These are phyloP conservation scores for Lipomyces oligophaga DNA, from an alignment of 805 yeast species.

Conservation along the genomic window DNA sequence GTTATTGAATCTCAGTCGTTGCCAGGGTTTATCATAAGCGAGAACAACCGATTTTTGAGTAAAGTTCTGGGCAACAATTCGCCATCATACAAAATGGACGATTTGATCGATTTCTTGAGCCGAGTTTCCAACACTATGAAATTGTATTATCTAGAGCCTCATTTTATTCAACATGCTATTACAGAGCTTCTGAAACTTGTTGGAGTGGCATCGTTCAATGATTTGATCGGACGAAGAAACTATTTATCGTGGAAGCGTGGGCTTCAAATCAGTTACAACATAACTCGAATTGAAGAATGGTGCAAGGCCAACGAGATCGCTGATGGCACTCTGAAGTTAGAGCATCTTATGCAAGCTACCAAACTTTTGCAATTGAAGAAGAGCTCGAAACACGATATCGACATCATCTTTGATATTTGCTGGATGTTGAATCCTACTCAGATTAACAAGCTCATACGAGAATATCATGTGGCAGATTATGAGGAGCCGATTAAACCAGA, in stretches of 20 bases:
- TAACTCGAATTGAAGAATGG: conserved; percentile 97
- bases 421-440: conserved; percentile 92
- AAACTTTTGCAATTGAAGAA: conserved; percentile 89
- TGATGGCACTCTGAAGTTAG: conserved; percentile 78
- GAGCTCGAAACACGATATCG: conserved; percentile 82
- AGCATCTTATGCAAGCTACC: conserved; percentile 87
- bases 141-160: conserved; percentile 79
- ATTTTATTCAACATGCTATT: conserved; percentile 78
- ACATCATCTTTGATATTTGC: conserved; percentile 90
- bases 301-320: conserved; percentile 89
- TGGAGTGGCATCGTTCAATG: conserved; percentile 92
- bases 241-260: conserved; percentile 98
- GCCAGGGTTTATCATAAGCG: conserved; percentile 93
- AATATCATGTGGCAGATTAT: conserved; percentile 87
- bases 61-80: conserved; percentile 71
- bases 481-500: conserved; percentile 86
- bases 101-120: conserved; percentile 82
- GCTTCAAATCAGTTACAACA: conserved; percentile 90
- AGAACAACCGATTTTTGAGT: conserved; percentile 71
- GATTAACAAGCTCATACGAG: conserved; percentile 84
- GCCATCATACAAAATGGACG: conserved; percentile 83
- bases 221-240: conserved; percentile 87
- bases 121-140: conserved; percentile 90
- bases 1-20: conserved; percentile 90
- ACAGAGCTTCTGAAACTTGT: conserved; percentile 78